A percentile compares a stretch with the other conserved stretches of the same genome.
These are phyloP conservation scores for Boletus fagicola DNA, from an alignment of 768 basidiomycete species.

Conservation along the genomic window DNA sequence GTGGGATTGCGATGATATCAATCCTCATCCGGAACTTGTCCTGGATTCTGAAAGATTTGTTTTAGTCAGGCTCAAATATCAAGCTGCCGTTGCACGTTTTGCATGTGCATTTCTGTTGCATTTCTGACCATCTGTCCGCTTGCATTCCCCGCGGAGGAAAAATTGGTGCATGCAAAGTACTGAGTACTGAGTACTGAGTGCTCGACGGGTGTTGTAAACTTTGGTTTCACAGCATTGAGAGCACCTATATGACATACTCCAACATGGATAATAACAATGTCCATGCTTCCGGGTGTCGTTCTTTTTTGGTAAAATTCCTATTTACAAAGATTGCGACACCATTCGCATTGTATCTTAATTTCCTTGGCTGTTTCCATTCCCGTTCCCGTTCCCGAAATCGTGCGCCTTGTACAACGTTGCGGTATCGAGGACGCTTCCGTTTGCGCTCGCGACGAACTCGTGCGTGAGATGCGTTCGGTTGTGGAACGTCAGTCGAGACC, in stretches of 20 bases:
- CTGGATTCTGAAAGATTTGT: too few species aligned
- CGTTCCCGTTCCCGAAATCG: conserved; percentile 2
- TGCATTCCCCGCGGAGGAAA: too few species aligned
- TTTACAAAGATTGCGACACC: background rate
- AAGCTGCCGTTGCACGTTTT: too few species aligned
- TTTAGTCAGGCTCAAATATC: too few species aligned
- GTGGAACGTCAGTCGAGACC: conserved; percentile 31
- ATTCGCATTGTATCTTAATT: background rate
- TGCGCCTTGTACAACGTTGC: conserved; percentile 29
- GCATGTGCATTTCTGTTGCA: too few species aligned
- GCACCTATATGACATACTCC: background rate
- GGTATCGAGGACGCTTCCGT: conserved; percentile 25
- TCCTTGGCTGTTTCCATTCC: background rate
- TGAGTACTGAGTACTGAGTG: too few species aligned
- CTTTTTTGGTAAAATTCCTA: too few species aligned
- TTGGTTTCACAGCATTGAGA: background rate
- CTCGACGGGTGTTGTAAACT: background rate
- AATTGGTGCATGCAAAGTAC: too few species aligned
- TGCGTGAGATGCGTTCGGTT: conserved; percentile 31
- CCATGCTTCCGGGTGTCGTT: background rate
- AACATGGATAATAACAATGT: background rate
- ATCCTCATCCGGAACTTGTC: too few species aligned
- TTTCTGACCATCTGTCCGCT: too few species aligned
- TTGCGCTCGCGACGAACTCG: conserved; percentile 31
- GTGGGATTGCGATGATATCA: too few species aligned